Evolutionary conservation across 1,284 basidiomycete species (phyloP).

Genomic region (Pterulicium gracile): DNA sequence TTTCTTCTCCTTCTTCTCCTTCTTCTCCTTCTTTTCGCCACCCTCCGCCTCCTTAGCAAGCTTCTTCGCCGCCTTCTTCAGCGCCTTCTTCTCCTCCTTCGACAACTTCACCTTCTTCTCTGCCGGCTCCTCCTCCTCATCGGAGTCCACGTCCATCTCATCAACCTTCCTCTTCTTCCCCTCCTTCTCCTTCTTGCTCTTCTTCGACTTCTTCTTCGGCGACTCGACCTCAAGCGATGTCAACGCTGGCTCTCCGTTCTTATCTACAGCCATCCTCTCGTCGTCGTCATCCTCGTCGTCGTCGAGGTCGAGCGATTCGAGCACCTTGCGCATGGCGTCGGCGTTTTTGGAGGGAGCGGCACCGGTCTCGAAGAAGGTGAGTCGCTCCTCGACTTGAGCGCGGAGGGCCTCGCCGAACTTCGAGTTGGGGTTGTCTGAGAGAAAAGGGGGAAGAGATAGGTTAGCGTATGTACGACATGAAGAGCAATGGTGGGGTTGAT

Average conservation of each 20-base stretch:
- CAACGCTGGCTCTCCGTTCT: conserved; percentile 28
- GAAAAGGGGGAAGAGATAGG: conserved; percentile 4
- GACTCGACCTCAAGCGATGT: conserved; percentile 39
- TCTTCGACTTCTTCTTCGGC: conserved; percentile 37
- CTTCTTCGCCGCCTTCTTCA: conserved; percentile 15
- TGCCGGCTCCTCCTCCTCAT: conserved; percentile 38
- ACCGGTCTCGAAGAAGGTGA: conserved; percentile 91
- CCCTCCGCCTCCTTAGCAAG: conserved; percentile 31
- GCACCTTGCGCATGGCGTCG: conserved; percentile 82
- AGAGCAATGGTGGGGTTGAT: too few relatives aligned
- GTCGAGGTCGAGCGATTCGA: conserved; percentile 69
- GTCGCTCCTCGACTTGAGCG: conserved; percentile 91
- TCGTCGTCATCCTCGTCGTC: conserved; percentile 62
- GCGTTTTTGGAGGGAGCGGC: conserved; percentile 77
- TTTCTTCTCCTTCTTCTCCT: conserved; percentile 4
- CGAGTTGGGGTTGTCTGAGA: conserved; percentile 66
- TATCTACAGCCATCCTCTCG: conserved; percentile 21
- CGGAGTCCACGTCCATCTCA: conserved; percentile 49
- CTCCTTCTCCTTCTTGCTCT: conserved; percentile 23
- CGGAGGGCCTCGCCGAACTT: conserved; percentile 95
- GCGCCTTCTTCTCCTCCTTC: conserved; percentile 76
- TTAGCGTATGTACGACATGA: too few relatives aligned
- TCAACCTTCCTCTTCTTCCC: conserved; percentile 55
- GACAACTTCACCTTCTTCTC: conserved; percentile 65
- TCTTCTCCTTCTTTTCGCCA: conserved; percentile 31